Conservation (phyloP, 1,139 yeast genomes). For the Chernovozyma aurita region DNA sequence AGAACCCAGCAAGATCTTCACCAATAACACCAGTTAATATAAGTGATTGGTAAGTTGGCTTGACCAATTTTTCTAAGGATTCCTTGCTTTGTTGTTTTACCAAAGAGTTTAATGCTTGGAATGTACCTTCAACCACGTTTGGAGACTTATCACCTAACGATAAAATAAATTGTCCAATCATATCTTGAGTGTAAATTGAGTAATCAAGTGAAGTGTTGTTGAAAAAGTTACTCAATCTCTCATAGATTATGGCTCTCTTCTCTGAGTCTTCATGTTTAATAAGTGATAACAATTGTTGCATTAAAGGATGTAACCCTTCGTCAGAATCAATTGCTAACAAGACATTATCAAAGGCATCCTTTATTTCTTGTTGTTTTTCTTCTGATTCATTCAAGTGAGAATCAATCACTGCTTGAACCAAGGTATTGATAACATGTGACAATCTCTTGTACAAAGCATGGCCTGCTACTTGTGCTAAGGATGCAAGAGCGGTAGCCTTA, state of each 20-base stretch:
- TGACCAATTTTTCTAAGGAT: conserved; percentile 68
- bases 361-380: conserved; percentile 35
- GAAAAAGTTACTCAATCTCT: conserved; percentile 71
- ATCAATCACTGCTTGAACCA: conserved; percentile 57
- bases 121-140: conserved; percentile 64
- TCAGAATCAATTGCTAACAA: conserved; percentile 69
- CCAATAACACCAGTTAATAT: conserved; percentile 60
- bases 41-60: conserved; percentile 74
- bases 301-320: conserved; percentile 79
- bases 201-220: conserved; percentile 62
- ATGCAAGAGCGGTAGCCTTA: conserved; percentile 84
- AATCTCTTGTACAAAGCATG: conserved; percentile 71
- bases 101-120: conserved; percentile 61
- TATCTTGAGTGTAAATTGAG: conserved; percentile 68
- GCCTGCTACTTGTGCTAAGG: conserved; percentile 91
- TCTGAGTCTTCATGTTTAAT: conserved; percentile 72
- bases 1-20: conserved; percentile 70
- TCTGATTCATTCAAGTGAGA: conserved; percentile 28
- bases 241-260: conserved; percentile 64
- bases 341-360: conserved; percentile 61
- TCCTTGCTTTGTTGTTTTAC: conserved; percentile 72
- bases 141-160: conserved; percentile 69
- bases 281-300: conserved; percentile 74
- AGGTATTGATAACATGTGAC: conserved; percentile 64
- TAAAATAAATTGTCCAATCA: conserved; percentile 66